A percentile compares a stretch with the other conserved stretches of the same genome.
Evolutionary conservation across 305 asterid species (phyloP).

Genomic region (Fraxinus sp.): DNA sequence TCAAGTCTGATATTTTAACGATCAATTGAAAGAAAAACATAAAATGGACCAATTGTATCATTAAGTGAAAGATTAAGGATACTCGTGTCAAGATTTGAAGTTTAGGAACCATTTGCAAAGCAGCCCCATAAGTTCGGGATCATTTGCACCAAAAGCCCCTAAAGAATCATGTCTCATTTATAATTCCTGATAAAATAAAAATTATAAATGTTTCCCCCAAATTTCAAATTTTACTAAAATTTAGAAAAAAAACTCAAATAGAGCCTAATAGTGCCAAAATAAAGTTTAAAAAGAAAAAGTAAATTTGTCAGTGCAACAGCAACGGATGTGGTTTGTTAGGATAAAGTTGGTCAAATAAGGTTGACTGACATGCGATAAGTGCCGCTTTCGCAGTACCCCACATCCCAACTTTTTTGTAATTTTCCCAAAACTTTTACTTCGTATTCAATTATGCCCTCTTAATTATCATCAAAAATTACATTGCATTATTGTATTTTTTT

Average conservation of each 20-base stretch:
- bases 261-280: background rate
- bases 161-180: background rate
- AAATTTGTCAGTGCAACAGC: background rate
- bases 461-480: background rate
- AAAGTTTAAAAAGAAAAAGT: background rate
- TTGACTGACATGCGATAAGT: conserved; percentile 15
- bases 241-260: background rate
- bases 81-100: background rate
- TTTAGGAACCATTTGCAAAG: background rate
- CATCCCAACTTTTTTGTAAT: background rate
- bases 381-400: background rate
- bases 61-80: background rate
- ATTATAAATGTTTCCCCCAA: background rate
- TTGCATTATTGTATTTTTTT: background rate
- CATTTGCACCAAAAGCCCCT: background rate
- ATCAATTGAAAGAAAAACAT: background rate
- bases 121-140: background rate
- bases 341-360: conserved; percentile 21
- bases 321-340: conserved; percentile 7
- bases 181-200: background rate
- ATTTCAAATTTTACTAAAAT: background rate
- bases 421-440: conserved; percentile 10
- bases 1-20: background rate
- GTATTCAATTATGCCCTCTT: conserved; percentile 16
- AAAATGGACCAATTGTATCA: background rate